These are phyloP conservation scores for Candolleomyces aberdarensis DNA, from an alignment of 768 basidiomycete genomes.

Conservation along the genomic window DNA sequence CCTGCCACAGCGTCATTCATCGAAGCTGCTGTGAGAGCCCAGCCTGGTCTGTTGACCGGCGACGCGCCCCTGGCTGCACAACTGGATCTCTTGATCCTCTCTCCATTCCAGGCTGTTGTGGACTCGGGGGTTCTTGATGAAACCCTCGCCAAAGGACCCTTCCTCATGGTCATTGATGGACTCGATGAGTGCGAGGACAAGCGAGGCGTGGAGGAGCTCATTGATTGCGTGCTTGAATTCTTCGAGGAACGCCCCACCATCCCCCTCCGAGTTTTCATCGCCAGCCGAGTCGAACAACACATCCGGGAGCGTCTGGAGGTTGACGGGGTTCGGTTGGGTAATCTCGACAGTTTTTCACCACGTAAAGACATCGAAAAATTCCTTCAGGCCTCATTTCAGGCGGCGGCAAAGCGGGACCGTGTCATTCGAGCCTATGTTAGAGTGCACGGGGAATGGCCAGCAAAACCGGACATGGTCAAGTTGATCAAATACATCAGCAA, in stretches of 20 bases:
- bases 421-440: background rate
- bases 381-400: background rate
- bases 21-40: background rate
- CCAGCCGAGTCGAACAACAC: background rate
- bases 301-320: background rate
- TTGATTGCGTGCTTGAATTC: background rate
- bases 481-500: background rate
- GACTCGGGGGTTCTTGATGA: background rate
- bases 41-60: background rate
- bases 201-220: background rate
- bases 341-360: background rate
- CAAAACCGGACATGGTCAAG: background rate
- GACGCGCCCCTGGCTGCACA: background rate
- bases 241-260: background rate
- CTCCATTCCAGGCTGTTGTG: background rate
- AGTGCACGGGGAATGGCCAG: background rate
- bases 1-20: background rate
- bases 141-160: background rate
- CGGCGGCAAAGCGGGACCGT: background rate
- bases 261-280: background rate
- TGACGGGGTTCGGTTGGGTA: background rate
- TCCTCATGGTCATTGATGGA: background rate
- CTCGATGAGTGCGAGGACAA: slow-evolving; percentile 6
- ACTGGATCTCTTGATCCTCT: background rate
- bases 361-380: background rate